A percentile compares a stretch with the other conserved stretches of the same genome.
Evolutionary conservation across 148 eudicot genomes (phyloP).

Genomic region (Rhododendron mucronatum): DNA sequence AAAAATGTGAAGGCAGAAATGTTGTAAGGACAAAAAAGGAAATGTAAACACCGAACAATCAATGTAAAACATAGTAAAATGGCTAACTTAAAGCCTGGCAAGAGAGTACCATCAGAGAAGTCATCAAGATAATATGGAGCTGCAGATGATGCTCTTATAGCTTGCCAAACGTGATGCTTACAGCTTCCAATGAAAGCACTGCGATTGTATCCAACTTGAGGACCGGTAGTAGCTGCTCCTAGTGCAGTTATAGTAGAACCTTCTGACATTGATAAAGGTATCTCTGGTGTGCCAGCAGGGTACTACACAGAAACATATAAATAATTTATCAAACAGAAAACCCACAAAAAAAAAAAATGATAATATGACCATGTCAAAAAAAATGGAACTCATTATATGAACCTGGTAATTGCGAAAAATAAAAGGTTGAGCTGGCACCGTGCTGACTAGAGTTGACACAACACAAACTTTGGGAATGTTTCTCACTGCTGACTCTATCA

Average conservation of each 20-base stretch:
- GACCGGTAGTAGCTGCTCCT: conserved; percentile 50
- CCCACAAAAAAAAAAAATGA: not conserved
- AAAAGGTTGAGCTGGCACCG: conserved; percentile 90
- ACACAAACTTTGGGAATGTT: conserved; percentile 87
- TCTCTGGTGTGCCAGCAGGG: conserved; percentile 94
- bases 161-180: conserved; percentile 93
- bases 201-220: conserved; percentile 70
- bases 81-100: not conserved
- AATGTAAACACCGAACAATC: conserved; percentile 2
- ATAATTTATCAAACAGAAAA: not conserved
- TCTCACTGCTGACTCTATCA: conserved; percentile 92
- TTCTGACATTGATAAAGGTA: conserved; percentile 64
- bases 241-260: conserved; percentile 57
- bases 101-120: conserved; percentile 73
- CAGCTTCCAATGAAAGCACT: conserved; percentile 96
- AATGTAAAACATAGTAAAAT: not conserved
- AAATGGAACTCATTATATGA: not conserved
- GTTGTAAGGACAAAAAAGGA: not conserved
- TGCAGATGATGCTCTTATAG: conserved; percentile 98
- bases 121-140: conserved; percentile 99
- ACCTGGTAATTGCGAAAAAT: conserved; percentile 99
- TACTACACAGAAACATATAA: conserved; percentile 45
- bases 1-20: conserved; percentile 11
- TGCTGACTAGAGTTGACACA: conserved; percentile 87
- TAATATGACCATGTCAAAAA: not conserved